phyloP scores from a whole-genome alignment of 192 early-diverging fungal genomes.

The Phycomyces blakesleeanus region DNA sequence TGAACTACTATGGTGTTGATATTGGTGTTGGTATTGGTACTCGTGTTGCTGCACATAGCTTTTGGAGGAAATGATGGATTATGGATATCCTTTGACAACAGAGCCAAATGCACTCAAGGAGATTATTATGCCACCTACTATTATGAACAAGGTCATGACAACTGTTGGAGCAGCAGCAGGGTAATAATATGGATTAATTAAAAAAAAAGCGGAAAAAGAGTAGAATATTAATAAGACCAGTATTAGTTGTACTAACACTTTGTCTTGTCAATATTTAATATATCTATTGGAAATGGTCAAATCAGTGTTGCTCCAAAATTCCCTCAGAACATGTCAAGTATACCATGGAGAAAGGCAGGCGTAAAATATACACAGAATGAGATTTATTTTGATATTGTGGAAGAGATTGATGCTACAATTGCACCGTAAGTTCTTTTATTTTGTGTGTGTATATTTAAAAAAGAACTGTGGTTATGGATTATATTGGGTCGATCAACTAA shows the following conservation, averaged over 20 bases:
- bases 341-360: conserved; percentile 85
- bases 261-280: too few relatives aligned
- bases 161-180: conserved; percentile 64
- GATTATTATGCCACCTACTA: conserved; percentile 81
- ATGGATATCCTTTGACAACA: conserved; percentile 85
- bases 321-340: conserved; percentile 63
- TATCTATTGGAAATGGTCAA: too few relatives aligned
- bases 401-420: conserved; percentile 83
- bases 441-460: too few relatives aligned
- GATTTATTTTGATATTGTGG: conserved; percentile 90
- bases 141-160: conserved; percentile 82
- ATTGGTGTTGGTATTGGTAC: too few relatives aligned
- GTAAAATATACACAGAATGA: conserved; percentile 91
- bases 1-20: too few relatives aligned
- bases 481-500: background rate
- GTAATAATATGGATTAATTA: too few relatives aligned
- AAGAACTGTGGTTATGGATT: background rate
- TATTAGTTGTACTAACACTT: too few relatives aligned
- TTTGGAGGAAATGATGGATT: conserved; percentile 92
- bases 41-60: too few relatives aligned
- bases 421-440: conserved; percentile 56
- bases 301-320: conserved; percentile 54
- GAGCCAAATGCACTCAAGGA: conserved; percentile 82
- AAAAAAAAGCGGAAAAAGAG: too few relatives aligned
- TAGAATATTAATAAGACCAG: too few relatives aligned